Evolutionary conservation across 306 rosid species (phyloP), one percentile per base, ranked within the genome.

Genomic region (Cucurbita moschata): DNA sequence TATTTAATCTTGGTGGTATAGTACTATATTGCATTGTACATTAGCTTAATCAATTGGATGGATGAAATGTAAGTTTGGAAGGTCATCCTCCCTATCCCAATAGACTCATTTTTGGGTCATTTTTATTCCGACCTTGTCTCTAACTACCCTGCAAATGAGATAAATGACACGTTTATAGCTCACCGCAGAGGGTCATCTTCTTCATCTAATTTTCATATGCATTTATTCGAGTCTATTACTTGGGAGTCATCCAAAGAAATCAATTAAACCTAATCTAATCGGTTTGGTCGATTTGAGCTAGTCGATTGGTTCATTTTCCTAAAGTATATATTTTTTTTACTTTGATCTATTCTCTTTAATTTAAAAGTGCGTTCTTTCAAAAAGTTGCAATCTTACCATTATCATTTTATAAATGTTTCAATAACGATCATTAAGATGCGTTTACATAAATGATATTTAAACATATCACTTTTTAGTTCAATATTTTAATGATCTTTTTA

Each of bases 111-210:
- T 40, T 9, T 30, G 57, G 14, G 5, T 46, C 55, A 67, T 19
- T 67, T 76, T 76, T 77, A 55, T 57, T 30, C 64, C 50, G 23
- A 70, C 65, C 26, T 68, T 14, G 80, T 77, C 79, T 38, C 76
- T 56, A 70, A 42, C 60, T 40, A 47, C 76, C 79, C 77, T 13
- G 12, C 73, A 47, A 46, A 65, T 65, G 26, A 65, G 71, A 42
- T 42, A 40, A 65, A 42, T 18, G 35, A 65, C 72, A 66, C 38
- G 10, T 43, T 64, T 42, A 21, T 66, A 19, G 37, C 16, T 40
- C 50, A 63, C 70, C n/a, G 30, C 30, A 15, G 19, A 46, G 19
- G 52, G 2, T 11, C 39, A 67, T 68, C 13, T 6, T 68, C 40
- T 47, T 47, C 57, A 13, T 30, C 19, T 11, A 30, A 1, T 5